A percentile compares a stretch with the other conserved stretches of the same genome.
Conservation (phyloP, 2,329 filamentous ascomycete genomes). For the Sclerotinia spermophila region DNA sequence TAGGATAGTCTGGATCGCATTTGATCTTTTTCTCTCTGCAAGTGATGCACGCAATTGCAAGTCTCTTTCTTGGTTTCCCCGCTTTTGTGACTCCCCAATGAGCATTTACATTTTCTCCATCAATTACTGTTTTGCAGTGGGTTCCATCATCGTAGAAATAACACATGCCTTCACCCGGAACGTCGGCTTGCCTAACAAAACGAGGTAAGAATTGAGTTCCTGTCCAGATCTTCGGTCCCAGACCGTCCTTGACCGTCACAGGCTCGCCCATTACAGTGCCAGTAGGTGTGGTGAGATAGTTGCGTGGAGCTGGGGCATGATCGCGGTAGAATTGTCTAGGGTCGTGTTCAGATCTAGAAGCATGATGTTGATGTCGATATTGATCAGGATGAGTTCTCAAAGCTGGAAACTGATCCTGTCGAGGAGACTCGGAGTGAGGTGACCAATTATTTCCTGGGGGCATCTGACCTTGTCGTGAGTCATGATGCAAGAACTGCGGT, state of each 20-base stretch:
- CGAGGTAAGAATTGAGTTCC: slow-evolving; percentile 64
- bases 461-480: slow-evolving; percentile 24
- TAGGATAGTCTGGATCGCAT: slow-evolving; percentile 82
- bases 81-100: slow-evolving; percentile 94
- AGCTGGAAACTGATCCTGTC: slow-evolving; percentile 31
- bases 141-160: slow-evolving; percentile 85
- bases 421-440: slow-evolving; percentile 29
- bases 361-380: slow-evolving; percentile 21
- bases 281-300: slow-evolving; percentile 30
- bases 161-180: slow-evolving; percentile 75
- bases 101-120: slow-evolving; percentile 82
- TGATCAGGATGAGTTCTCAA: slow-evolving; percentile 31
- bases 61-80: slow-evolving; percentile 84
- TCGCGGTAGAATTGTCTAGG: slow-evolving; percentile 29
- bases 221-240: slow-evolving; percentile 67
- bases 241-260: slow-evolving; percentile 50
- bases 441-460: slow-evolving; percentile 32
- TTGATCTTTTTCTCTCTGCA: slow-evolving; percentile 98
- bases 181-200: slow-evolving; percentile 60
- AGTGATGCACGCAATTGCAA: slow-evolving; percentile 89
- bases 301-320: slow-evolving; percentile 23
- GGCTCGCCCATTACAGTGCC: slow-evolving; percentile 30
- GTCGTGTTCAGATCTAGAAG: slow-evolving; percentile 29
- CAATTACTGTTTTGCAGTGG: slow-evolving; percentile 77
- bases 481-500: slow-evolving; percentile 23